Percentiles rank a stretch among this genome's conserved stretches.
Evolutionary conservation across 2,329 filamentous ascomycete genomes (phyloP).

Genomic region (Phaeosphaeria sp.): DNA sequence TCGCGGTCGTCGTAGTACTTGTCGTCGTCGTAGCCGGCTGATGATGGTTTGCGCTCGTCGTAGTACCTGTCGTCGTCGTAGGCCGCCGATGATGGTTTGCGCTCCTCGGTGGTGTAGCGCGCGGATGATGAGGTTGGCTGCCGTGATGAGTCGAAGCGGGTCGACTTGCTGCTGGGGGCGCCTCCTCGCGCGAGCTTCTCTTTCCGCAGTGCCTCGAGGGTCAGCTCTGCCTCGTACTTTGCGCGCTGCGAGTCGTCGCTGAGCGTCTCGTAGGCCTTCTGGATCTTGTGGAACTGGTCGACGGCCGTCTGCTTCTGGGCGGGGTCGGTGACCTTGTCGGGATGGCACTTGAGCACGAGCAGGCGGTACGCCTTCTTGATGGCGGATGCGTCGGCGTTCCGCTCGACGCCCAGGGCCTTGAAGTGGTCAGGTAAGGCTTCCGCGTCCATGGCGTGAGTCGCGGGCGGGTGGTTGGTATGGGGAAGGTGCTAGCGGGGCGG

Average conservation of each 20-base stretch:
- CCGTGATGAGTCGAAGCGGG: conserved; percentile 44
- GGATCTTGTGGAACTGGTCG: conserved; percentile 89
- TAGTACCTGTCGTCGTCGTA: conserved; percentile 48
- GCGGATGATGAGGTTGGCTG: conserved; percentile 33
- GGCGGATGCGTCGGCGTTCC: conserved; percentile 71
- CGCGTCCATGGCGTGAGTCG: conserved; percentile 48
- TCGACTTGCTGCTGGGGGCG: conserved; percentile 30
- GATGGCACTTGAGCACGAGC: conserved; percentile 85
- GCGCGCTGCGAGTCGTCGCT: conserved; percentile 75
- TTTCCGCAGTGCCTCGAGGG: conserved; percentile 69
- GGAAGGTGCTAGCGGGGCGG: conserved; percentile 7
- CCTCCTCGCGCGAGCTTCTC: conserved; percentile 56
- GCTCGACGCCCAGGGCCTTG: conserved; percentile 74
- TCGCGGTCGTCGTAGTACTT: conserved; percentile 49
- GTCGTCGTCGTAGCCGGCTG: conserved; percentile 35
- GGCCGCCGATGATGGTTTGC: conserved; percentile 29
- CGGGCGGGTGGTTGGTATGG: conserved; percentile 38
- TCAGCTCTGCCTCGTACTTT: conserved; percentile 80
- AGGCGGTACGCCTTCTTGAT: conserved; percentile 86
- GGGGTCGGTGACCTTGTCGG: conserved; percentile 89
- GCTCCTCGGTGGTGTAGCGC: conserved; percentile 44
- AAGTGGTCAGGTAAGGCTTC: conserved; percentile 76
- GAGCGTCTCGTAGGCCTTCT: conserved; percentile 90
- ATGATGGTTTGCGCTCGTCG: conserved; percentile 28
- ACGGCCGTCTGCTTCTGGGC: conserved; percentile 78